These are phyloP conservation scores for Paracoccidioides lutzii DNA, from an alignment of 2,329 filamentous ascomycete genomes.

Conservation along the genomic window DNA sequence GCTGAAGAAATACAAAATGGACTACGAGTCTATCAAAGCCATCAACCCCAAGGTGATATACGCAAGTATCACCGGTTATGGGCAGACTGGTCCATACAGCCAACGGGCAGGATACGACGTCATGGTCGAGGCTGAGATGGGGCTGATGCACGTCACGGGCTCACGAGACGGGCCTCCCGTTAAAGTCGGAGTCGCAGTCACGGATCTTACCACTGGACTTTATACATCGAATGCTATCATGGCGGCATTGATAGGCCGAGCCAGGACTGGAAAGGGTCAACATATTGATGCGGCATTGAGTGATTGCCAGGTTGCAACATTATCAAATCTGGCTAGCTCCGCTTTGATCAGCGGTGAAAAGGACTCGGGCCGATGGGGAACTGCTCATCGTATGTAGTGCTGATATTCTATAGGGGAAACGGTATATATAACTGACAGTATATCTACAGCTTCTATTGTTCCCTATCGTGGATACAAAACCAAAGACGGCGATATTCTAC, in stretches of 20 bases:
- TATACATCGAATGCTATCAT: conserved; percentile 95
- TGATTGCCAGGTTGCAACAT: conserved; percentile 86
- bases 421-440: neutral
- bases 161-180: conserved; percentile 77
- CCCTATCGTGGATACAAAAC: conserved; percentile 76
- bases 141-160: conserved; percentile 96
- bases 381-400: conserved; percentile 62
- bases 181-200: conserved; percentile 95
- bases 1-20: conserved; percentile 79
- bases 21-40: conserved; percentile 65
- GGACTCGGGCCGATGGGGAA: conserved; percentile 87
- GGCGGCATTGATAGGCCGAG: conserved; percentile 72
- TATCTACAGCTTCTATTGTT: conserved; percentile 64
- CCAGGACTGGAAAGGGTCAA: conserved; percentile 65
- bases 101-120: conserved; percentile 90
- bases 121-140: conserved; percentile 98
- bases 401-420: neutral
- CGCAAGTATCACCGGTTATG: conserved; percentile 92
- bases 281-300: conserved; percentile 85
- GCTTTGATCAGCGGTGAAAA: conserved; percentile 76
- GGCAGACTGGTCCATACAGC: conserved; percentile 84
- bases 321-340: conserved; percentile 92
- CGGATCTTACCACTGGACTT: conserved; percentile 84
- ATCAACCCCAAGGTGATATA: conserved; percentile 86
- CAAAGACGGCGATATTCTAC: conserved; percentile 48